Evolutionary conservation across 2,329 filamentous ascomycete species (phyloP).

Genomic region (Pseudogymnoascus sp.): DNA sequence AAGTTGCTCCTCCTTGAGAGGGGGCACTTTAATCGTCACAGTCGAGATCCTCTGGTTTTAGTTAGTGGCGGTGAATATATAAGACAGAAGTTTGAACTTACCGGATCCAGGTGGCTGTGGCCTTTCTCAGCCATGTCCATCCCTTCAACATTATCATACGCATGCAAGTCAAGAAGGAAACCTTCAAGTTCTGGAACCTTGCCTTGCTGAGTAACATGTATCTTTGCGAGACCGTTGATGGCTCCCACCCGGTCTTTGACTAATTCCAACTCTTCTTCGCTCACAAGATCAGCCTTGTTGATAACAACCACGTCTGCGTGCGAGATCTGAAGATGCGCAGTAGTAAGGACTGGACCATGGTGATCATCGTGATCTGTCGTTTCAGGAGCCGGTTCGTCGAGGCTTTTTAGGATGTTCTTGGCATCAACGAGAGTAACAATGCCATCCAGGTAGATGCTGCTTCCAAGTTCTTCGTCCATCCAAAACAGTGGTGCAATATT

Average conservation of each 20-base stretch:
- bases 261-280: constrained; percentile 53
- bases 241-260: constrained; percentile 66
- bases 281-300: constrained; percentile 87
- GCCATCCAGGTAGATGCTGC: constrained; percentile 91
- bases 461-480: constrained; percentile 92
- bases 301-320: constrained; percentile 92
- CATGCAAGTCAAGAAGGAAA: constrained; percentile 79
- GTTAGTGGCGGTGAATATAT: constrained; percentile 8
- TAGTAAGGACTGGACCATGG: constrained; percentile 67
- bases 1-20: constrained; percentile 49
- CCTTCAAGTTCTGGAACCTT: constrained; percentile 76
- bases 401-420: constrained; percentile 74
- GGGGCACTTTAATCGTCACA: constrained; percentile 58
- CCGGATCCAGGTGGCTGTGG: constrained; percentile 84
- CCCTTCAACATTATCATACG: constrained; percentile 70
- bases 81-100: constrained; percentile 32
- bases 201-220: constrained; percentile 74
- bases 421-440: constrained; percentile 95
- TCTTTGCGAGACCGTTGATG: constrained; percentile 82
- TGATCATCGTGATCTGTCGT: constrained; percentile 42
- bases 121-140: constrained; percentile 65
- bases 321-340: constrained; percentile 90
- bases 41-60: constrained; percentile 68
- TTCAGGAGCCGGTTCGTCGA: constrained; percentile 61
- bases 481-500: constrained; percentile 95